Conservation (phyloP, 208 protist species). For the Crithidia fasciculata region DNA sequence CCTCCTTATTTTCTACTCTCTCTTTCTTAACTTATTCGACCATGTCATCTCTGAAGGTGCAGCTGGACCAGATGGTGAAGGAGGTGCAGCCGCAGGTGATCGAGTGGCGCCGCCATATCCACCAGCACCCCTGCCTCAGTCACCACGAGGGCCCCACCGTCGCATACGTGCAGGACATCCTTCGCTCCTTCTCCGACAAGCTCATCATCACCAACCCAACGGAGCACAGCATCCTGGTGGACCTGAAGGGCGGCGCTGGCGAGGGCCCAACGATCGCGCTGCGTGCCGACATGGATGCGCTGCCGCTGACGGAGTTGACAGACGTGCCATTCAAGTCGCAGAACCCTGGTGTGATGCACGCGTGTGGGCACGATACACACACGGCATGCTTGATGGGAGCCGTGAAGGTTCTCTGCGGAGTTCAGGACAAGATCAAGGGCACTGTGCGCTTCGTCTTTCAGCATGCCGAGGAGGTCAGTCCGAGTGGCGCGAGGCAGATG, state of each 20-base stretch:
- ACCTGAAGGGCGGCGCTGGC: slow-evolving; percentile 47
- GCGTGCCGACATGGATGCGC: slow-evolving; percentile 66
- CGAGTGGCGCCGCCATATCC: slow-evolving; percentile 69
- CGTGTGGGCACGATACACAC: slow-evolving; percentile 69
- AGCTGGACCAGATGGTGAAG: slow-evolving; percentile 31
- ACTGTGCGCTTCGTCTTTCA: slow-evolving; percentile 80
- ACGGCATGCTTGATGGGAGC: slow-evolving; percentile 58
- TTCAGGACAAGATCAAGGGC: slow-evolving; percentile 53
- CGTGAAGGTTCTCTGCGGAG: slow-evolving; percentile 45
- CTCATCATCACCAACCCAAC: slow-evolving; percentile 44
- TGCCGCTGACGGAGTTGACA: slow-evolving; percentile 58
- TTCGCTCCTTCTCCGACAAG: slow-evolving; percentile 34
- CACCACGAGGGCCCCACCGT: slow-evolving; percentile 58
- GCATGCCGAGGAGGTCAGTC: slow-evolving; percentile 64
- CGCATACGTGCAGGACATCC: slow-evolving; percentile 51
- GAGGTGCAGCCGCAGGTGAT: slow-evolving; percentile 49
- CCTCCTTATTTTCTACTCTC: background rate
- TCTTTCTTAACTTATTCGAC: background rate
- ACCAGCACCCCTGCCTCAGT: slow-evolving; percentile 49
- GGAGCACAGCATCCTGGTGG: slow-evolving; percentile 42
- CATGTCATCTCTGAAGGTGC: slow-evolving; percentile 27
- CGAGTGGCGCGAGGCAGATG: slow-evolving; percentile 56
- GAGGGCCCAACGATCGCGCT: slow-evolving; percentile 48
- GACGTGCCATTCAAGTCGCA: slow-evolving; percentile 56
- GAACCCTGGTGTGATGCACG: slow-evolving; percentile 59